Conservation (phyloP, 257 asterid genomes). For the Penstemon davidsonii region DNA sequence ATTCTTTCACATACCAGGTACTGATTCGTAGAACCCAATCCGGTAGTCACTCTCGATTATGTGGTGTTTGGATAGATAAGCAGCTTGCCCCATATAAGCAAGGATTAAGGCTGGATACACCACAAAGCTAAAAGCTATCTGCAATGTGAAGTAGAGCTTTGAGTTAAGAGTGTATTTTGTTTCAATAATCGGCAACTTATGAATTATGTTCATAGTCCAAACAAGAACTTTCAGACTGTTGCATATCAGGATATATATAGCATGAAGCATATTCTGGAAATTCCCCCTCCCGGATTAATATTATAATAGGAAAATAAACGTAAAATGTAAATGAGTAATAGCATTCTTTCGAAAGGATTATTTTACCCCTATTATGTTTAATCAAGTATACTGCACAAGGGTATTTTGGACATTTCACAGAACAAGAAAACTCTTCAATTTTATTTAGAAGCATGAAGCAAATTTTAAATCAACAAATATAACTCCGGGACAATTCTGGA, state of each 20-base stretch:
- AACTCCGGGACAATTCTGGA: no score
- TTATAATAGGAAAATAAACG: no score
- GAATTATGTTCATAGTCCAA: background rate
- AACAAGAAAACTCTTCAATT: no score
- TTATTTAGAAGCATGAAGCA: no score
- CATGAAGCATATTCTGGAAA: background rate
- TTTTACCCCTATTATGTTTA: no score
- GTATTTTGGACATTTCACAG: no score
- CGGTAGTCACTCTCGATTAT: slow-evolving; percentile 33
- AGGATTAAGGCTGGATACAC: slow-evolving; percentile 46
- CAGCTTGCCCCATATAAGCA: slow-evolving; percentile 52
- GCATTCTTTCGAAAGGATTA: no score
- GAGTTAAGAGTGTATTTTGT: background rate
- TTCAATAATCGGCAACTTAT: background rate
- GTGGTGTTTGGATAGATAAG: slow-evolving; percentile 43
- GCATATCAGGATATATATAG: background rate
- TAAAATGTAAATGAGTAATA: no score
- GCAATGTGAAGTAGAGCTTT: slow-evolving; percentile 17
- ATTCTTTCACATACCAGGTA: slow-evolving; percentile 33
- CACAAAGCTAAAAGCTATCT: slow-evolving; percentile 44
- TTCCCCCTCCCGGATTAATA: no score
- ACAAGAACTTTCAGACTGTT: background rate
- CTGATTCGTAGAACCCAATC: slow-evolving; percentile 45
- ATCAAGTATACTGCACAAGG: no score
- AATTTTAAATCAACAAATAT: no score